Evolutionary conservation across 371 early-diverging fungal species (phyloP), one percentile per base, ranked within the genome.

Genomic region (Mucor mucedo): DNA sequence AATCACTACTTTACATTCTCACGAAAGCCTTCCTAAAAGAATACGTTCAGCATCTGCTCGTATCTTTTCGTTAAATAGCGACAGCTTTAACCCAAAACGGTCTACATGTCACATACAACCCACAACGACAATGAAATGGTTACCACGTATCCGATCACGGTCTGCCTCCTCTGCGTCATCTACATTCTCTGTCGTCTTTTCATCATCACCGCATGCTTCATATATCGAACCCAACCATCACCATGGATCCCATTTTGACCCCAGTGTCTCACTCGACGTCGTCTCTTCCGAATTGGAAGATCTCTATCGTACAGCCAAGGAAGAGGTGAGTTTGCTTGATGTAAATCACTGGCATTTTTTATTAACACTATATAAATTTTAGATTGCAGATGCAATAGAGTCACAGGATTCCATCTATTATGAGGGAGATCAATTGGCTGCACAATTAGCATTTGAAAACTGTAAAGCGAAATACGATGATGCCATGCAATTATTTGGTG

Each of bases 401-500:
- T 69, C 73, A 5, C 70, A 66, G 53, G 69, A 65, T 58, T 73
- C 73, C 3, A 69, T 66, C 10, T 73, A 73, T 47, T 73, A 69
- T 21, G 63, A 66, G 44, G 69, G 67, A 1, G 73, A 73, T 57
- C 39, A 39, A 39, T 7, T 40, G 1, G 58, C 66, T 8, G 67
- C 70, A 2, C 47, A 65, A 35, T 47, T 52, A 48, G 69, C 69
- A 14, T 44, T 72, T 33, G 60, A 69, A 35, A 28, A 21, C 10
- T 72, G 73, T 42, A 44, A 60, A 56, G 2, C 35, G 4, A 69
- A 69, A 47, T 69, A 64, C 41, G 35, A 33, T 41, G 8, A 39
- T 27, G 54, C 44, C 32, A 44, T 71, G 57, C 61, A 53, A 52
- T 14, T 13, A 39, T 49, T 64, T 44, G 63, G 63, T 45, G 60